These are phyloP conservation scores for Prunus campanulata DNA, from an alignment of 306 rosid genomes.

Conservation along the genomic window DNA sequence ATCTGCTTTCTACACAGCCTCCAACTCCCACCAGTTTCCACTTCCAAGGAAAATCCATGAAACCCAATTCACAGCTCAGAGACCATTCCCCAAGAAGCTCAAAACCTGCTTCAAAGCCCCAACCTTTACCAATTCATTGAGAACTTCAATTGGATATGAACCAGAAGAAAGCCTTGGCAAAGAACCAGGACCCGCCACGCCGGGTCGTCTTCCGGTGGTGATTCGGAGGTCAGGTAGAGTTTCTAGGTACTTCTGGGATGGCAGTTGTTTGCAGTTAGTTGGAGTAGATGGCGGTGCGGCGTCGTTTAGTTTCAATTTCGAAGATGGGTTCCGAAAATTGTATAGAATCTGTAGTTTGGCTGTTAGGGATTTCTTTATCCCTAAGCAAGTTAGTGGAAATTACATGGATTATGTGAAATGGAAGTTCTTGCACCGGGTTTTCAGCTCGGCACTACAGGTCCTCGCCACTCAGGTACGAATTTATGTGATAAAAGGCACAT, in stretches of 20 bases:
- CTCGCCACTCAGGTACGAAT: constrained; percentile 79
- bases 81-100: constrained; percentile 20
- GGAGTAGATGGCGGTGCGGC: constrained; percentile 46
- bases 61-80: constrained; percentile 19
- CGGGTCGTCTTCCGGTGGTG: constrained; percentile 56
- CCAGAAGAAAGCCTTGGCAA: constrained; percentile 44
- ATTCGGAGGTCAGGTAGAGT: constrained; percentile 57
- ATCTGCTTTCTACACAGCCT: constrained; percentile 37
- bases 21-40: constrained; percentile 31
- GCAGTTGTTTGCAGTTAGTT: constrained; percentile 47
- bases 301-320: constrained; percentile 26
- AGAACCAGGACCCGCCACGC: constrained; percentile 23
- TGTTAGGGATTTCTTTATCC: constrained; percentile 63
- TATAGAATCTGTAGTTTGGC: constrained; percentile 28
- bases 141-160: constrained; percentile 47
- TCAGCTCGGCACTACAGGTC: constrained; percentile 88
- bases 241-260: constrained; percentile 77
- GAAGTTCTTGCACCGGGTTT: constrained; percentile 90
- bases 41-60: constrained; percentile 45
- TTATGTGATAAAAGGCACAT: neutral
- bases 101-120: constrained; percentile 26
- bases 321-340: constrained; percentile 38
- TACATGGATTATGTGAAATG: constrained; percentile 72
- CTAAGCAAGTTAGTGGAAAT: constrained; percentile 51
- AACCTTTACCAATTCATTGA: constrained; percentile 33